Evolutionary conservation across 2,329 filamentous ascomycete species (phyloP).

Genomic region (Pseudocercospora musae): DNA sequence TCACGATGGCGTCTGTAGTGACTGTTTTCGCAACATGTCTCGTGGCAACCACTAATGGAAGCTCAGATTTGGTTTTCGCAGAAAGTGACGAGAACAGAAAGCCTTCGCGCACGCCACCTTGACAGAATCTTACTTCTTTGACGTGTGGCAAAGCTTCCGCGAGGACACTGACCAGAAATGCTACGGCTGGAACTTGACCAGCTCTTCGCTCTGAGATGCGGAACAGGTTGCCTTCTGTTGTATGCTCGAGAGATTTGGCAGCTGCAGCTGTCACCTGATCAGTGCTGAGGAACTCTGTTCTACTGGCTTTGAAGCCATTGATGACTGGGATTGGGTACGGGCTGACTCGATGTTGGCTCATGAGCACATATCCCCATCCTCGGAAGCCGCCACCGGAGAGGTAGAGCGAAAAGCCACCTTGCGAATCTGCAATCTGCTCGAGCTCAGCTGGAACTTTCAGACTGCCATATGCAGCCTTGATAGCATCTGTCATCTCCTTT

Average conservation of each 20-base stretch:
- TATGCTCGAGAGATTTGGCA: constrained; percentile 31
- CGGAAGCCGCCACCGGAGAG: constrained; percentile 87
- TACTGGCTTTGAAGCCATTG: constrained; percentile 69
- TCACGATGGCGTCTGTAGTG: constrained; percentile 47
- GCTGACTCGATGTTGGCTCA: constrained; percentile 68
- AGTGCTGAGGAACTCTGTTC: constrained; percentile 59
- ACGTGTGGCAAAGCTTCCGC: constrained; percentile 67
- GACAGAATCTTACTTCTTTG: constrained; percentile 74
- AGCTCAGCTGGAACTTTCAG: constrained; percentile 56
- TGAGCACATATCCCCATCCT: constrained; percentile 85
- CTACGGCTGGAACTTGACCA: constrained; percentile 78
- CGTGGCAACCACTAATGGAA: constrained; percentile 65
- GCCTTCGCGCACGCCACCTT: constrained; percentile 83
- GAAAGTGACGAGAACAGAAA: constrained; percentile 71
- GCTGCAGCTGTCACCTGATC: constrained; percentile 44
- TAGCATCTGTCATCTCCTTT: constrained; percentile 50
- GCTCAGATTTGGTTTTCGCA: constrained; percentile 55
- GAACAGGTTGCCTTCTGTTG: constrained; percentile 49
- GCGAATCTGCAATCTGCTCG: constrained; percentile 40
- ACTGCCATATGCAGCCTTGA: constrained; percentile 42
- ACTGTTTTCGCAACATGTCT: constrained; percentile 47
- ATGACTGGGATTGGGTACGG: constrained; percentile 83
- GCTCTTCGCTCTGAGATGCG: constrained; percentile 78
- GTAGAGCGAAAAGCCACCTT: constrained; percentile 66
- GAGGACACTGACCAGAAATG: constrained; percentile 73